Evolutionary conservation across 1,139 yeast genomes (phyloP), one percentile per base, ranked within the genome.

Genomic region (Blastobotrys petasosporus): DNA sequence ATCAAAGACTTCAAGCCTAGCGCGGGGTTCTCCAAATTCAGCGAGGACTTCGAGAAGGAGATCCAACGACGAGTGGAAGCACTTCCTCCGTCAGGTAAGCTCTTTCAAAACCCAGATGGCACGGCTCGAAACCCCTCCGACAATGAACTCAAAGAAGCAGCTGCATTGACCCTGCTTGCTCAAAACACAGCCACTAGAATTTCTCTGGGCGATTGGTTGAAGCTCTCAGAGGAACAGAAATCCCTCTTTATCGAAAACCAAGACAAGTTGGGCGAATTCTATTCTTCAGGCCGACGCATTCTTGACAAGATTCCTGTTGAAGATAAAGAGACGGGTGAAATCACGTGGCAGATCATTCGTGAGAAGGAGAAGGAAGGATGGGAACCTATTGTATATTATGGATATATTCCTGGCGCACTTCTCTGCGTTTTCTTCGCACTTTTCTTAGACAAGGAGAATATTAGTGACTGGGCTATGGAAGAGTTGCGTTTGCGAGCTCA

Each of bases 231-330:
- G 53, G 79, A 77, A 54, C 81, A 83, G 62, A 73, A 77, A 58
- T 74, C 73, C 51, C 70, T 82, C 57, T 81, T 73, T 62, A 66
- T 73, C 54, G 82, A 77, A 61, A 85, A 85, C 69, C 74, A 82
- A 38, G 75, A 73, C 51, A 85, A 80, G 63, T 75, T 85, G 60
- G 67, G 70, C 52, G 75, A 76, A 60, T 77, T 79, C 74, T 63
- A 80, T 75, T 63, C 65, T 54, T 54, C 80, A 70, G 62, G 77
- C 68, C 58, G 81, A 76, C 66, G 85, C 58, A 82, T 85, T 58
- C 76, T 86, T 54, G 95, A 85, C 65, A 85, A 85, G 68, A 79
- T 85, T 52, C 95, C 95, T 45, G 85, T 79, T 62, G 85, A 82
- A 66, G 94, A 84, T 64, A 80, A 82, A 41, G 70, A 77, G 36